phyloP scores from a whole-genome alignment of 2,329 filamentous ascomycete genomes.

The Colletotrichum kahawae region DNA sequence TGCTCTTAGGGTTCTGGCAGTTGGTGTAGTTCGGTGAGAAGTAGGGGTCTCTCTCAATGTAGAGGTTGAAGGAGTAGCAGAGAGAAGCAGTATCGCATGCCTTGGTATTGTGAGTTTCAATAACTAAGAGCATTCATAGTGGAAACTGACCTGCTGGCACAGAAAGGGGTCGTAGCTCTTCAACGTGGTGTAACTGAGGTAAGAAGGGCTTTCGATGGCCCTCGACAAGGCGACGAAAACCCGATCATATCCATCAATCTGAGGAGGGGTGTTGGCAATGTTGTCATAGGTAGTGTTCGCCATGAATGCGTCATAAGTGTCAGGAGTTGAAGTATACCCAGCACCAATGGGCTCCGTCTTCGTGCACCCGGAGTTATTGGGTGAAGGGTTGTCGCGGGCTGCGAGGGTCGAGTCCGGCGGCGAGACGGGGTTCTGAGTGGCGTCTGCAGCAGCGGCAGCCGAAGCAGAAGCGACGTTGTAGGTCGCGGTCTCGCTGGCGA shows the following conservation, averaged over 20 bases:
- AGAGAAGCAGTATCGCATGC: conserved; percentile 12
- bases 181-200: not conserved
- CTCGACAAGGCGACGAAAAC: not conserved
- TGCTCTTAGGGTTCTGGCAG: conserved; percentile 4
- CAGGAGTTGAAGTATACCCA: not conserved
- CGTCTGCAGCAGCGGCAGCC: not conserved
- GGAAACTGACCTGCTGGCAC: conserved; percentile 5
- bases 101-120: not conserved
- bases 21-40: not conserved
- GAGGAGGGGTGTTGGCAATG: not conserved
- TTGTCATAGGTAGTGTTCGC: not conserved
- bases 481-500: not conserved
- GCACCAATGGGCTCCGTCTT: not conserved
- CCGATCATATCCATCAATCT: not conserved
- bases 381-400: not conserved
- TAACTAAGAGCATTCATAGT: no score
- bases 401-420: not conserved
- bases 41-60: conserved; percentile 5
- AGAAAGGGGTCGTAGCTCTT: not conserved
- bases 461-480: not conserved
- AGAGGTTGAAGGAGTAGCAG: conserved; percentile 11
- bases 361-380: not conserved
- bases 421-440: not conserved
- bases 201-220: not conserved
- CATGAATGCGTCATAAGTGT: conserved; percentile 2